Percentiles rank a stretch among this genome's conserved stretches.
Conservation (phyloP, 495 filamentous ascomycete genomes). For the Trichoderma virens region DNA sequence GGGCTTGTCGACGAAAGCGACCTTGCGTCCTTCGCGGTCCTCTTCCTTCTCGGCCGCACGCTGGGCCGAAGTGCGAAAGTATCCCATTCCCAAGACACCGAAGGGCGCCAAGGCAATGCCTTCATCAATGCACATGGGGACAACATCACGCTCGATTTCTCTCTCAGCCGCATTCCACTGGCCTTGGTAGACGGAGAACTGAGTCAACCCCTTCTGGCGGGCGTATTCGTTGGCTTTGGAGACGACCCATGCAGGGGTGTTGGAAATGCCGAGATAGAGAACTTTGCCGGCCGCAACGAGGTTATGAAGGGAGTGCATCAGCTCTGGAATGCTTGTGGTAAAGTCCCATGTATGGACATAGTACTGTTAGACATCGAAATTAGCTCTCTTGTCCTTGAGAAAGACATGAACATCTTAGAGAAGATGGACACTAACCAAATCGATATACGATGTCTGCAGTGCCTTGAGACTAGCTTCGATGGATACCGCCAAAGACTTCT, state of each 20-base stretch:
- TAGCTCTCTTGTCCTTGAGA: too few relatives aligned
- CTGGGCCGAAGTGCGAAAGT: conserved; percentile 32
- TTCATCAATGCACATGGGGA: conserved; percentile 46
- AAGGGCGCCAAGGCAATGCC: conserved; percentile 54
- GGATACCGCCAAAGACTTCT: conserved; percentile 45
- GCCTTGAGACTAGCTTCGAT: conserved; percentile 51
- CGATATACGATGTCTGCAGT: conserved; percentile 57
- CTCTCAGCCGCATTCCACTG: conserved; percentile 47
- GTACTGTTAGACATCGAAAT: background rate
- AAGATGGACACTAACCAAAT: conserved; percentile 32
- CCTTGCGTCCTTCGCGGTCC: conserved; percentile 27
- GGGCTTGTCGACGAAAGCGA: conserved; percentile 28
- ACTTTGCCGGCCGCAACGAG: conserved; percentile 52
- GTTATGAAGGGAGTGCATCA: conserved; percentile 53
- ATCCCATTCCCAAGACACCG: conserved; percentile 45
- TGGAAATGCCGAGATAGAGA: conserved; percentile 54
- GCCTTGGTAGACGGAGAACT: conserved; percentile 60
- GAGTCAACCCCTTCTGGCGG: conserved; percentile 49
- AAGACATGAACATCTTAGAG: too few relatives aligned
- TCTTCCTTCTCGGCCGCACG: background rate
- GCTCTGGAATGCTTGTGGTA: conserved; percentile 50
- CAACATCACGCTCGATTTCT: conserved; percentile 50
- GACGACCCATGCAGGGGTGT: conserved; percentile 61
- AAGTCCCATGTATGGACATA: conserved; percentile 58
- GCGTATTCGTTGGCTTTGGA: conserved; percentile 52